A percentile compares a stretch with the other conserved stretches of the same genome.
phyloP scores from a whole-genome alignment of 495 filamentous ascomycete genomes.

The Aspergillus affinis region DNA sequence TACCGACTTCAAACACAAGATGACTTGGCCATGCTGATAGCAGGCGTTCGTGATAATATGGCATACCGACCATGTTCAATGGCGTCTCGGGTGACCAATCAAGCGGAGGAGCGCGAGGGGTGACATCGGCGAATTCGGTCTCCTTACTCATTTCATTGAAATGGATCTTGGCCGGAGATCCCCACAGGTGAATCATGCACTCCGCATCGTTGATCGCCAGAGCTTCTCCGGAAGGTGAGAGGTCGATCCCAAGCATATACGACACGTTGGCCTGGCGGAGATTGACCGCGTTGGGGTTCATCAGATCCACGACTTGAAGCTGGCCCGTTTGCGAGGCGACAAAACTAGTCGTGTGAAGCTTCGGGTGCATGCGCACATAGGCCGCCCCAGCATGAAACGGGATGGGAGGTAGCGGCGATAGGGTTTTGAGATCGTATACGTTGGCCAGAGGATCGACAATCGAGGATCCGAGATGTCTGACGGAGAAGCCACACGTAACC shows the following conservation, averaged over 20 bases:
- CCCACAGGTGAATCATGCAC: conserved; percentile 84
- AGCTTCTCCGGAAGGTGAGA: conserved; percentile 89
- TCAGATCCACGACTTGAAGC: conserved; percentile 90
- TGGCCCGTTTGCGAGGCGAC: conserved; percentile 87
- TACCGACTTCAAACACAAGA: conserved; percentile 77
- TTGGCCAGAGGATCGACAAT: conserved; percentile 90
- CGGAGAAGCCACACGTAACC: conserved; percentile 91
- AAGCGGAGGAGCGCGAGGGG: conserved; percentile 48
- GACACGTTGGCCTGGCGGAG: conserved; percentile 83
- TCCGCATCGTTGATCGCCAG: conserved; percentile 79
- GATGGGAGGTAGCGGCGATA: conserved; percentile 80
- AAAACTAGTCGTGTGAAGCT: conserved; percentile 88
- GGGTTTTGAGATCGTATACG: conserved; percentile 88
- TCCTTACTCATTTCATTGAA: conserved; percentile 83
- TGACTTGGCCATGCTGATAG: conserved; percentile 88
- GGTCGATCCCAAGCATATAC: conserved; percentile 72
- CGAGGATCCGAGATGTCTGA: conserved; percentile 59
- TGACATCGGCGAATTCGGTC: conserved; percentile 71
- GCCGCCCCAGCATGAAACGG: conserved; percentile 90
- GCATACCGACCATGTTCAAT: conserved; percentile 83
- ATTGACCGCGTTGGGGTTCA: conserved; percentile 88
- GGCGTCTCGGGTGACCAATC: conserved; percentile 78
- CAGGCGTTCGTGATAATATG: conserved; percentile 84
- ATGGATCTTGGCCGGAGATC: conserved; percentile 81
- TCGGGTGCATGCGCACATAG: conserved; percentile 92